Percentiles rank a stretch among this genome's conserved stretches.
phyloP scores from a whole-genome alignment of 2,329 filamentous ascomycete genomes.

The Blumeria graminis region DNA sequence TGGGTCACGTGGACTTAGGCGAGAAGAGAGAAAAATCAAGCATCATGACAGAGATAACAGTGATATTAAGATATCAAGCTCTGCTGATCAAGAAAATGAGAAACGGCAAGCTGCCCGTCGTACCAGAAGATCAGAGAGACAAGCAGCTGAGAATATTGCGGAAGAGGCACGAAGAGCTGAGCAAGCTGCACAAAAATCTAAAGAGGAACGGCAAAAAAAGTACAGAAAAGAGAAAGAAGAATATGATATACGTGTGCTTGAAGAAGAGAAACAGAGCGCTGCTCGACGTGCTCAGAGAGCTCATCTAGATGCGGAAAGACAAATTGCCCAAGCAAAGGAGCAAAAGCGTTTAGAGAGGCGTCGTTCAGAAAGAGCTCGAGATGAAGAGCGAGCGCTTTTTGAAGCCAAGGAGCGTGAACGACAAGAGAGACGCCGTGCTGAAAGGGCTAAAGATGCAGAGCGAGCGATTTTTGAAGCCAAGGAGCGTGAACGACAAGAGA shows the following conservation, averaged over 20 bases:
- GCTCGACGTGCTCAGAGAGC: constrained; percentile 28
- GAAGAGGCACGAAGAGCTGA: constrained; percentile 15
- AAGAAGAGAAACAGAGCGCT: constrained; percentile 33
- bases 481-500: constrained; percentile 28
- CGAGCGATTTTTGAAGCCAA: constrained; percentile 30
- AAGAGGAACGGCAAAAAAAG: constrained; percentile 30
- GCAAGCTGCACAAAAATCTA: constrained; percentile 27
- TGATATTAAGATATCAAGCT: constrained; percentile 15
- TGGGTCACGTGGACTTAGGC: constrained; percentile 17
- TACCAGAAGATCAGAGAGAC: constrained; percentile 15
- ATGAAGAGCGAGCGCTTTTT: constrained; percentile 27
- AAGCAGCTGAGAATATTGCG: too few species aligned
- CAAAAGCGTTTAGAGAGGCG: constrained; percentile 25
- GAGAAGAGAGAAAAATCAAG: constrained; percentile 17
- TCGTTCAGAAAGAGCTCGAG: constrained; percentile 25
- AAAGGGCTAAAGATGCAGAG: constrained; percentile 30
- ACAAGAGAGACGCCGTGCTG: constrained; percentile 28
- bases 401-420: constrained; percentile 30
- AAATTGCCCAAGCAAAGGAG: constrained; percentile 16
- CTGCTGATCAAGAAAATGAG: constrained; percentile 32
- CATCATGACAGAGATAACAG: constrained; percentile 16
- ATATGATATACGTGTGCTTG: constrained; percentile 26
- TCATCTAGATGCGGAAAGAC: constrained; percentile 19
- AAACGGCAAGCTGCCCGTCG: constrained; percentile 37
- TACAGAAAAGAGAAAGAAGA: constrained; percentile 31